Percentiles rank a stretch among this genome's conserved stretches.
Conservation (phyloP, 2,329 filamentous ascomycete genomes). For the Cylindrodendrum hubeiense region DNA sequence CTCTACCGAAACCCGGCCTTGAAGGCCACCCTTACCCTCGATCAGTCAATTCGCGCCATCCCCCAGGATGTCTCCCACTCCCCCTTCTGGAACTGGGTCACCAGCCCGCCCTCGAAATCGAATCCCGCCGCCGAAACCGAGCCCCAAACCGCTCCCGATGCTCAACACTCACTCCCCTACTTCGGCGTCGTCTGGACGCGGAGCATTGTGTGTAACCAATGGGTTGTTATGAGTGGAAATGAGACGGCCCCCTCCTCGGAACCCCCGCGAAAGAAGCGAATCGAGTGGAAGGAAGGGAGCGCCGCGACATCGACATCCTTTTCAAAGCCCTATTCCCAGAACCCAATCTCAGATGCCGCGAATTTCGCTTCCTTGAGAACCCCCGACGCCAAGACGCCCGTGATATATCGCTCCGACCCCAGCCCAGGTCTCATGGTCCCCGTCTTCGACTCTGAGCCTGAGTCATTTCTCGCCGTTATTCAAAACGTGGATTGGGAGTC, state of each 20-base stretch:
- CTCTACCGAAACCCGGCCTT: conserved; percentile 56
- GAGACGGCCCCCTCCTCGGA: conserved; percentile 48
- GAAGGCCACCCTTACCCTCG: conserved; percentile 44
- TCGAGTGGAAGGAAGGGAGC: conserved; percentile 41
- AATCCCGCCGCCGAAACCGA: conserved; percentile 18
- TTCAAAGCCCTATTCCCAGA: conserved; percentile 38
- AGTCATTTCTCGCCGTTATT: conserved; percentile 55
- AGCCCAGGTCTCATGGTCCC: conserved; percentile 50
- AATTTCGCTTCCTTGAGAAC: conserved; percentile 36
- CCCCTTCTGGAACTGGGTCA: conserved; percentile 57
- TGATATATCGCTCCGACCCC: conserved; percentile 47
- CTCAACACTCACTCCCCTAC: conserved; percentile 46
- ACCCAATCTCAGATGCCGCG: conserved; percentile 37
- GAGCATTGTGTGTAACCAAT: conserved; percentile 49
- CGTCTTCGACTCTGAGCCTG: conserved; percentile 50
- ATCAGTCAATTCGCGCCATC: conserved; percentile 47
- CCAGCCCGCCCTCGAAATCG: conserved; percentile 31
- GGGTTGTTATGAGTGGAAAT: conserved; percentile 56
- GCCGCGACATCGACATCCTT: conserved; percentile 27
- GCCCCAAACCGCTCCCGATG: conserved; percentile 19
- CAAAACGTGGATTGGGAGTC: conserved; percentile 60
- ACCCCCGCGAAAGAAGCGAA: conserved; percentile 48
- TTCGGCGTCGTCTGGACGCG: conserved; percentile 54
- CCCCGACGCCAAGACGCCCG: conserved; percentile 40
- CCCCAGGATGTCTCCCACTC: conserved; percentile 46